Conservation (phyloP, 106 monocot genomes). For the Apostasia shenzhenica region DNA sequence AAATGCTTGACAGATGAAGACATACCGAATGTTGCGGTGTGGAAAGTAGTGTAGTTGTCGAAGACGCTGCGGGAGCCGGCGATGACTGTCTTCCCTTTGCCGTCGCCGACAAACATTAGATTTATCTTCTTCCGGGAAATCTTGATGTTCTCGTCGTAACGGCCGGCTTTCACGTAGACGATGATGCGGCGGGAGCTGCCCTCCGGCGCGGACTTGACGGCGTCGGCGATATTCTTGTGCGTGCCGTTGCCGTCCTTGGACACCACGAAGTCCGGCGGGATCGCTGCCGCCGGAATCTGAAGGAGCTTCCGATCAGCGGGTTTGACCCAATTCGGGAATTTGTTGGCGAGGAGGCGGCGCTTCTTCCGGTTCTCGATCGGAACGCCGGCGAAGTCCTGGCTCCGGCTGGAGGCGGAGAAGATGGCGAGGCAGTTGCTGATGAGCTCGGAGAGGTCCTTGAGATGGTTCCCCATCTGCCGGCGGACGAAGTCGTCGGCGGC, state of each 20-base stretch:
- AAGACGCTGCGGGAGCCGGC: constrained; percentile 26
- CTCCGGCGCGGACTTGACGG: constrained; percentile 75
- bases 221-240: constrained; percentile 51
- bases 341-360: constrained; percentile 11
- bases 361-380: constrained; percentile 60
- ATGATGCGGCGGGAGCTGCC: constrained; percentile 52
- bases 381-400: constrained; percentile 57
- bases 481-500: constrained; percentile 29
- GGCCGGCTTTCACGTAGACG: constrained; percentile 78
- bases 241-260: constrained; percentile 75
- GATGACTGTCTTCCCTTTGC: constrained; percentile 34
- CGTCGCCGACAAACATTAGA: constrained; percentile 66
- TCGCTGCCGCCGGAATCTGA: constrained; percentile 29
- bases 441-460: constrained; percentile 55
- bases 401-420: constrained; percentile 42
- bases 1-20: neutral
- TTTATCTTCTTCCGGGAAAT: constrained; percentile 52
- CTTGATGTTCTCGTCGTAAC: constrained; percentile 78
- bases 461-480: constrained; percentile 41
- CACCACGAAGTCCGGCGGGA: constrained; percentile 65
- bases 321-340: constrained; percentile 63
- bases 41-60: constrained; percentile 55
- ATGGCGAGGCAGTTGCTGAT: constrained; percentile 84
- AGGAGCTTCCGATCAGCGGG: constrained; percentile 53
- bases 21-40: constrained; percentile 63